These are phyloP conservation scores for Phascolomyces articulosus DNA, from an alignment of 371 early-diverging fungal genomes.

Conservation along the genomic window DNA sequence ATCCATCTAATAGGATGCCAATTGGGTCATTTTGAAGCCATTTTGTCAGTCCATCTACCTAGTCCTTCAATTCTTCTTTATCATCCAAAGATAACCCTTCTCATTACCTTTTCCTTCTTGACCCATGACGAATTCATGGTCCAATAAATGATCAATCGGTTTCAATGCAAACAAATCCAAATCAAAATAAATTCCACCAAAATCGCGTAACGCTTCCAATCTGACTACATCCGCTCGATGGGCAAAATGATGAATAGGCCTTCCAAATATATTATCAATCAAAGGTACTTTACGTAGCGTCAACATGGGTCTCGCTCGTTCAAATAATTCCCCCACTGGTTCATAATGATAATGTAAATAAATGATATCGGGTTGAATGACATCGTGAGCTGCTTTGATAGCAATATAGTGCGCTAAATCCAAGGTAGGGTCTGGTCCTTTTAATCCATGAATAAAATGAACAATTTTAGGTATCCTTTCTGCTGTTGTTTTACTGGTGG, in stretches of 20 bases:
- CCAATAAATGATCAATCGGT: slow-evolving; percentile 47
- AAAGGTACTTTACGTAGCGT: slow-evolving; percentile 40
- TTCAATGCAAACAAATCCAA: slow-evolving; percentile 52
- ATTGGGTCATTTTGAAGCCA: not conserved
- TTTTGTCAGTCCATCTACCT: not conserved
- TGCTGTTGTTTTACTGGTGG: too few relatives aligned
- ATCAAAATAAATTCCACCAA: slow-evolving; percentile 61
- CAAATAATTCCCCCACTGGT: slow-evolving; percentile 51
- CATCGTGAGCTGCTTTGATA: slow-evolving; percentile 57
- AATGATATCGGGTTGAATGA: slow-evolving; percentile 48
- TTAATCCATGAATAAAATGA: slow-evolving; percentile 55
- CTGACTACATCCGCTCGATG: slow-evolving; percentile 56
- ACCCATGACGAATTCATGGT: slow-evolving; percentile 53
- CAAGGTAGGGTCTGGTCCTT: slow-evolving; percentile 43
- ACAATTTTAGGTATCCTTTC: slow-evolving; percentile 51
- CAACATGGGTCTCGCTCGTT: slow-evolving; percentile 38
- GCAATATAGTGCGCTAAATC: slow-evolving; percentile 55
- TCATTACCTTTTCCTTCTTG: slow-evolving; percentile 18
- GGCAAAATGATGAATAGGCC: slow-evolving; percentile 49
- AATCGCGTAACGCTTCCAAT: slow-evolving; percentile 40
- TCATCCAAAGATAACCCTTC: not conserved
- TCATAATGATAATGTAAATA: slow-evolving; percentile 54
- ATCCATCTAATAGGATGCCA: slow-evolving; percentile 28
- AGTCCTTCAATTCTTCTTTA: not conserved
- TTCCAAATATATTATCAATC: slow-evolving; percentile 36